Percentiles rank a stretch among this genome's conserved stretches.
phyloP scores from a whole-genome alignment of 805 yeast genomes.

The Naumovozyma dairenensis region DNA sequence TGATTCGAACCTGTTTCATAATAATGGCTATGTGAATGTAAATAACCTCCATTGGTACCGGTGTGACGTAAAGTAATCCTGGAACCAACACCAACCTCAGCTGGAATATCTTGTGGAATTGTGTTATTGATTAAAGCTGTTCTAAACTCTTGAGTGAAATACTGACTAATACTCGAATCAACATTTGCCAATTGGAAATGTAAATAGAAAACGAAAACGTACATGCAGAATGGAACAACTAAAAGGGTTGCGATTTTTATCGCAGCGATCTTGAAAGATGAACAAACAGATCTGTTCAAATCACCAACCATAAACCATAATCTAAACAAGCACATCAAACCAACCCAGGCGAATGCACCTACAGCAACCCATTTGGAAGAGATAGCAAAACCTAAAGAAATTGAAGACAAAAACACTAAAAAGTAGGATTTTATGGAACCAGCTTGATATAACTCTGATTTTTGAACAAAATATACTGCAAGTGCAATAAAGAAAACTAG shows the following conservation, averaged over 20 bases:
- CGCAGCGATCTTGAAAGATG: conserved; percentile 39
- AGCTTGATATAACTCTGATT: conserved; percentile 55
- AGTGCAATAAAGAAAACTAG: conserved; percentile 67
- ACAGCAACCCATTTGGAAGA: conserved; percentile 78
- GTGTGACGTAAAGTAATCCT: conserved; percentile 56
- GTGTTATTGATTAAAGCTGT: conserved; percentile 48
- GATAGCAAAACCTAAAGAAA: conserved; percentile 59
- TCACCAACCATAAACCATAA: conserved; percentile 69
- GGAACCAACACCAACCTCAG: conserved; percentile 70
- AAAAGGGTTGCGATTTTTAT: conserved; percentile 45
- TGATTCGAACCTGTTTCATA: conserved; percentile 77
- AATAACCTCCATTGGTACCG: conserved; percentile 68
- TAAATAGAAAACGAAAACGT: conserved; percentile 49
- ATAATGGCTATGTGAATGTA: conserved; percentile 64
- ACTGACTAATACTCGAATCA: conserved; percentile 63
- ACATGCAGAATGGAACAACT: conserved; percentile 48
- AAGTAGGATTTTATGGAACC: conserved; percentile 48
- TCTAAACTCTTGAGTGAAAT: conserved; percentile 66
- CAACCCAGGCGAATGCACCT: conserved; percentile 71
- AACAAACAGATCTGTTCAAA: conserved; percentile 39
- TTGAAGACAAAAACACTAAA: conserved; percentile 48
- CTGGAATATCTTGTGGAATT: conserved; percentile 48
- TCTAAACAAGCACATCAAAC: conserved; percentile 47
- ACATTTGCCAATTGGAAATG: conserved; percentile 49
- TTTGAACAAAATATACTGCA: conserved; percentile 53